A percentile compares a stretch with the other conserved stretches of the same genome.
These are phyloP conservation scores for Zygosaccharomyces sapae DNA, from an alignment of 1,139 yeast species.

Conservation along the genomic window DNA sequence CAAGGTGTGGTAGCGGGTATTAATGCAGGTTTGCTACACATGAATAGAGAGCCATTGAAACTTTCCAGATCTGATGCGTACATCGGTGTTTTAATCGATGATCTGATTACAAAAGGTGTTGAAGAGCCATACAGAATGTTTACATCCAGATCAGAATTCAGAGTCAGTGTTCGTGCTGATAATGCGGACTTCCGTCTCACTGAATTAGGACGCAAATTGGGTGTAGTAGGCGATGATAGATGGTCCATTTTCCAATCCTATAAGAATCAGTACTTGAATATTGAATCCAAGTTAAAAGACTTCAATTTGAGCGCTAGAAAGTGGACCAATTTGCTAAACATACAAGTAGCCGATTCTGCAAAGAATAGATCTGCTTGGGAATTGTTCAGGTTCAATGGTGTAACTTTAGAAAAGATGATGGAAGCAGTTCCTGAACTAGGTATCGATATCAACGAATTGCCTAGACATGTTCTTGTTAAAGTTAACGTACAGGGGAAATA, in stretches of 20 bases:
- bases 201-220: conserved; percentile 57
- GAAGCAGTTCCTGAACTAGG: conserved; percentile 37
- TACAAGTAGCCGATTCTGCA: conserved; percentile 40
- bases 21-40: conserved; percentile 56
- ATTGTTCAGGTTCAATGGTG: conserved; percentile 46
- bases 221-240: conserved; percentile 63
- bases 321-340: conserved; percentile 50
- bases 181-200: conserved; percentile 89
- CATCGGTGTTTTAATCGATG: conserved; percentile 89
- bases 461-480: conserved; percentile 53
- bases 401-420: conserved; percentile 37
- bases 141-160: conserved; percentile 90
- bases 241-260: conserved; percentile 51
- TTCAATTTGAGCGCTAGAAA: conserved; percentile 50
- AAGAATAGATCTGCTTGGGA: conserved; percentile 54
- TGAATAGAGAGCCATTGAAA: conserved; percentile 45
- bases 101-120: conserved; percentile 90
- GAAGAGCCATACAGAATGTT: conserved; percentile 98
- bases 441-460: conserved; percentile 34
- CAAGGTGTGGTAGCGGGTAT: conserved; percentile 96
- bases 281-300: conserved; percentile 45
- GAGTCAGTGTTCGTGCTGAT: conserved; percentile 85
- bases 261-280: conserved; percentile 42
- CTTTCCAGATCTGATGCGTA: conserved; percentile 80
- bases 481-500: conserved; percentile 78